These are phyloP conservation scores for Lichtheimia ornata DNA, from an alignment of 371 early-diverging fungal genomes.

Conservation along the genomic window DNA sequence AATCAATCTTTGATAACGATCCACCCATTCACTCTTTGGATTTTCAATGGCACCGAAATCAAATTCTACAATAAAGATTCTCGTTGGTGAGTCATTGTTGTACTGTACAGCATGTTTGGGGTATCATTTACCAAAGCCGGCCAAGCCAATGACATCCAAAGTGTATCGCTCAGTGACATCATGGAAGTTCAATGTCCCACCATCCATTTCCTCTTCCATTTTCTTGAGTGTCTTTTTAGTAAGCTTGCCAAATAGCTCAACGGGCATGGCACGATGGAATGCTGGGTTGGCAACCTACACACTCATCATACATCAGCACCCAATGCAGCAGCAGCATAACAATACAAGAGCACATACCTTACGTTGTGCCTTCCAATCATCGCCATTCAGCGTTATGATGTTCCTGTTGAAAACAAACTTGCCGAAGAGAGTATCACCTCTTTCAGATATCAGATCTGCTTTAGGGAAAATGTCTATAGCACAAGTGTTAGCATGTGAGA, in stretches of 20 bases:
- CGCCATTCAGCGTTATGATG: slow-evolving; percentile 15
- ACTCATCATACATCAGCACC: not conserved
- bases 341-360: slow-evolving; percentile 6
- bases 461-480: slow-evolving; percentile 15
- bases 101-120: not conserved
- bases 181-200: not conserved
- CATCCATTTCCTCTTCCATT: slow-evolving; percentile 6
- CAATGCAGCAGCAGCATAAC: not conserved
- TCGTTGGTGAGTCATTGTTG: not conserved
- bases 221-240: slow-evolving; percentile 13
- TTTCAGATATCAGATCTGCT: not conserved
- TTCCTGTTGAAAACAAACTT: slow-evolving; percentile 17
- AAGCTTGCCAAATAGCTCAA: slow-evolving; percentile 22
- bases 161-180: slow-evolving; percentile 21
- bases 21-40: slow-evolving; percentile 13
- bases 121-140: slow-evolving; percentile 22
- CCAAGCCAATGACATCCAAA: slow-evolving; percentile 37
- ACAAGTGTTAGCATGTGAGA: not conserved
- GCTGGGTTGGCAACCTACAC: slow-evolving; percentile 26
- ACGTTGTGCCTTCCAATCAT: slow-evolving; percentile 31
- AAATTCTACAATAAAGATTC: slow-evolving; percentile 3
- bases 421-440: slow-evolving; percentile 3
- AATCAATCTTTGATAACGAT: slow-evolving; percentile 15
- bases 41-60: slow-evolving; percentile 19
- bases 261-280: slow-evolving; percentile 27